A percentile compares a stretch with the other conserved stretches of the same genome.
Conservation (phyloP, 2,329 filamentous ascomycete genomes). For the Colletotrichum camelliae region DNA sequence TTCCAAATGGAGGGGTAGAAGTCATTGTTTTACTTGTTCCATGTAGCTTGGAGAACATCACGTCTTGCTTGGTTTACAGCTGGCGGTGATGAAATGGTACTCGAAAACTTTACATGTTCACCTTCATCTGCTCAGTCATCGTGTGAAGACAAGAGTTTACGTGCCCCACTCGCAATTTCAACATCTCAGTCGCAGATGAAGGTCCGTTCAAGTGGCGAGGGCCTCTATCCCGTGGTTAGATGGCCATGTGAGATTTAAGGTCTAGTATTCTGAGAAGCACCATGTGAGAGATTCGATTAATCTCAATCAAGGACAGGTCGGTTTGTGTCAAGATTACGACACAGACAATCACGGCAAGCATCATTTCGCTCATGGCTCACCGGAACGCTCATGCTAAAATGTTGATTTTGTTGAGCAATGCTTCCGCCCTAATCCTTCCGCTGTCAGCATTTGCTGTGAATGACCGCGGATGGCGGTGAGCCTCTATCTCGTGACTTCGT, state of each 20-base stretch:
- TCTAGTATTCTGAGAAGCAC: background rate
- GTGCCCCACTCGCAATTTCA: background rate
- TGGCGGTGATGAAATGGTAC: background rate
- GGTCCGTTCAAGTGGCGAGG: no score
- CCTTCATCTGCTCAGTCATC: background rate
- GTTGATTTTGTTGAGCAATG: background rate
- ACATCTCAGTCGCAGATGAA: background rate
- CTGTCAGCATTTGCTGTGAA: background rate
- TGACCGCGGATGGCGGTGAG: background rate
- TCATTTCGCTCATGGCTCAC: background rate
- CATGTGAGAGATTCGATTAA: background rate
- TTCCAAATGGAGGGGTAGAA: background rate
- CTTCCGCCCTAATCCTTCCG: background rate
- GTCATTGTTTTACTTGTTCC: background rate
- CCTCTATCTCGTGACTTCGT: background rate
- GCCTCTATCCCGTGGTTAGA: background rate
- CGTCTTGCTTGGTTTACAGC: no score
- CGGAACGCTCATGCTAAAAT: background rate
- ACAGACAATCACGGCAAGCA: background rate
- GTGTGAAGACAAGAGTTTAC: background rate
- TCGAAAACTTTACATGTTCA: background rate
- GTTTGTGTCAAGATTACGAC: background rate
- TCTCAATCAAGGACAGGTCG: background rate
- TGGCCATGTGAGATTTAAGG: background rate
- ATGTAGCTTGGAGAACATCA: no score